Evolutionary conservation across 345 rosid species (phyloP), one percentile per base, ranked within the genome.

Genomic region (Eutrema japonicum): DNA sequence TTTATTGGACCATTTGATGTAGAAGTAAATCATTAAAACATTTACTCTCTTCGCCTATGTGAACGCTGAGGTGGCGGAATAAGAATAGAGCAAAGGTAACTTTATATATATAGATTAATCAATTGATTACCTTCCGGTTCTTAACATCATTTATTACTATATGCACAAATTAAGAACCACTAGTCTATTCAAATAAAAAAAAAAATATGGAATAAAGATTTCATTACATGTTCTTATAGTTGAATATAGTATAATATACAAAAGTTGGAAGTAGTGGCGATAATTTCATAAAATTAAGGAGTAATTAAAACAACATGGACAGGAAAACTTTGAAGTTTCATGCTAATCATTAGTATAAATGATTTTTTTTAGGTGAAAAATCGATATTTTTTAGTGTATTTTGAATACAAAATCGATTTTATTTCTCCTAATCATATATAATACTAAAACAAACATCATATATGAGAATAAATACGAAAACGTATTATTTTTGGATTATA

Each of bases 111-210:
- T n/a, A n/a, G 58, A 58, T 13, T 57, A 36, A 10, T 58, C 55
- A 51, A 62, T 29, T 72, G 38, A 30, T 16, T 74, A 58, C 54
- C 61, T 58, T 59, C 38, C 40, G 72, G 78, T 66, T 50, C 61
- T 41, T 66, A 38, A 48, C 77, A 37, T 65, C 5, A 36, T 38
- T 36, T 14, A 70, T 22, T 72, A 26, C 18, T 45, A 36, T 36
- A 26, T 64, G 37, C 12, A 42, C 12, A 33, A 22, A 3, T 16
- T 46, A 72, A 54, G 32, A 10, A 14, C 58, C 50, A 16, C 42
- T 42, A 43, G n/a, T 52, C 3, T 43, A 22, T 50, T 16, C 43
- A 41, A 11, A 14, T 50, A 0, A 10, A 40, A 43, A 38, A 16
- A 49, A 22, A 46, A 32, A 22, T 22, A 18, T 30, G 30, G 60